phyloP scores from a whole-genome alignment of 2,329 filamentous ascomycete species.

The Talaromyces funiculosus region DNA sequence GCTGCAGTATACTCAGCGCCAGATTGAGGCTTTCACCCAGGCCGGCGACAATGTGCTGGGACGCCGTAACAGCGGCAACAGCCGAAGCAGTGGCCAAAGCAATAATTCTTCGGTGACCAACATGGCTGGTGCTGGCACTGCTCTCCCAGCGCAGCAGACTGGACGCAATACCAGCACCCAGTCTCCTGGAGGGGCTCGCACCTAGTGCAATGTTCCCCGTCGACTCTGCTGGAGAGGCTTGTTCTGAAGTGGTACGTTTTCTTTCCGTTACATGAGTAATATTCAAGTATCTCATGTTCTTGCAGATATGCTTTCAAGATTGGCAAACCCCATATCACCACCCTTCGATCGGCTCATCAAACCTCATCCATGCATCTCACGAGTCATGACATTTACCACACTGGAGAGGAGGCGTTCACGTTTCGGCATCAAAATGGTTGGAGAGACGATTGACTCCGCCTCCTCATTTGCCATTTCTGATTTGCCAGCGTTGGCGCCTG shows the following conservation, averaged over 20 bases:
- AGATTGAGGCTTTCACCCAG: constrained; percentile 28
- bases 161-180: neutral
- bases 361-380: neutral
- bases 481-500: constrained; percentile 10
- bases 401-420: neutral
- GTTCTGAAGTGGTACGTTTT: neutral
- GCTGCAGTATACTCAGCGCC: constrained; percentile 34
- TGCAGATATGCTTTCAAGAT: neutral
- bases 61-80: constrained; percentile 15
- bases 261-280: too few relatives aligned
- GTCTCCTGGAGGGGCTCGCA: neutral
- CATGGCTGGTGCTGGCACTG: constrained; percentile 19
- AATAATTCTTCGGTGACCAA: constrained; percentile 20
- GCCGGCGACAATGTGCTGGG: constrained; percentile 15
- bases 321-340: neutral
- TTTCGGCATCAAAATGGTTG: constrained; percentile 2
- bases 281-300: neutral
- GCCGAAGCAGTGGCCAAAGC: constrained; percentile 28
- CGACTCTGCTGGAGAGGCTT: neutral
- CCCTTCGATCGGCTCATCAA: neutral
- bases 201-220: neutral
- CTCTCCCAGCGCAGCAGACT: constrained; percentile 17
- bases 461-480: neutral
- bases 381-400: neutral
- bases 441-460: neutral